A percentile compares a stretch with the other conserved stretches of the same genome.
These are phyloP conservation scores for Rhodamnia argentea DNA, from an alignment of 345 rosid species.

Conservation along the genomic window DNA sequence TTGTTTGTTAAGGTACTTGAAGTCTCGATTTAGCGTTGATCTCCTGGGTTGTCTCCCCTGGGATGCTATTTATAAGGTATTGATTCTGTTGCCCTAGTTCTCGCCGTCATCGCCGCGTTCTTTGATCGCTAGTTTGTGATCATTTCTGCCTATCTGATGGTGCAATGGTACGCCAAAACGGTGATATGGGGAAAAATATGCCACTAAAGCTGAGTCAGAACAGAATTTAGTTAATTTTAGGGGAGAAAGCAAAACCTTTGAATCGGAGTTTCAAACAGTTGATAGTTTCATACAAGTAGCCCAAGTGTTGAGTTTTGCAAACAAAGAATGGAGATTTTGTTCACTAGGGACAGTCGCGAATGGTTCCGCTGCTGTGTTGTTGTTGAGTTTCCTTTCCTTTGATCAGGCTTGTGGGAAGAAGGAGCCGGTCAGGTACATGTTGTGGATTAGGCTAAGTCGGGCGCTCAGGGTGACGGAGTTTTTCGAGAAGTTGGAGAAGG, in stretches of 20 bases:
- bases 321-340: background rate
- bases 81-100: background rate
- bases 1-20: constrained; percentile 42
- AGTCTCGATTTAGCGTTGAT: constrained; percentile 55
- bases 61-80: constrained; percentile 78
- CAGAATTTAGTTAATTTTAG: background rate
- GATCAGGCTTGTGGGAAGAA: constrained; percentile 46
- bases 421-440: constrained; percentile 63
- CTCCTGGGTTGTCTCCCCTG: constrained; percentile 71
- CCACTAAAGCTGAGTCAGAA: background rate
- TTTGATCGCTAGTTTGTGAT: background rate
- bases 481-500: constrained; percentile 74
- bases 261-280: background rate
- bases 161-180: background rate
- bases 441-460: constrained; percentile 70
- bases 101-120: background rate
- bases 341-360: background rate
- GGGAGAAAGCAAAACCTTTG: background rate
- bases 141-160: background rate
- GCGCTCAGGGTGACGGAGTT: constrained; percentile 44
- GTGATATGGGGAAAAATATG: background rate
- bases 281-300: background rate
- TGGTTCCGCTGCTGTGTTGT: background rate
- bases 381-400: background rate
- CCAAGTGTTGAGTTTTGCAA: background rate